Conservation (phyloP, 257 asterid genomes). For the Gynochthodes officinalis region DNA sequence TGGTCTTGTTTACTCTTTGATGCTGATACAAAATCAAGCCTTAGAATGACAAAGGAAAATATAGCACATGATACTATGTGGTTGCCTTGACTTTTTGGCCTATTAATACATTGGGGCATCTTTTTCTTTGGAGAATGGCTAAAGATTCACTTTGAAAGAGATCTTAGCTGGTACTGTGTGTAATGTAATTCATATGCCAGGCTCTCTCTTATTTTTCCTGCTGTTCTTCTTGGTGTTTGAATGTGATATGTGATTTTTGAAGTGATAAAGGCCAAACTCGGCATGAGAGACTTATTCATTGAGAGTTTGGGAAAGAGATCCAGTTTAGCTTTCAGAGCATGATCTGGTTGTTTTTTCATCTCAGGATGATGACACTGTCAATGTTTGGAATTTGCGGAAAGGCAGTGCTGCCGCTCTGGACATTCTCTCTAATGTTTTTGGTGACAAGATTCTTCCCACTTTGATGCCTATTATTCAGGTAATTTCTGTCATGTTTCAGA, state of each 20-base stretch:
- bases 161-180: not conserved
- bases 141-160: not conserved
- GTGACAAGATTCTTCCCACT: slow-evolving; percentile 84
- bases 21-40: not conserved
- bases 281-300: not conserved
- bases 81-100: not conserved
- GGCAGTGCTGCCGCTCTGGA: slow-evolving; percentile 71
- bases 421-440: slow-evolving; percentile 73
- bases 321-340: not conserved
- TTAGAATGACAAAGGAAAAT: not conserved
- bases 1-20: not conserved
- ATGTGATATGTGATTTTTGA: not conserved
- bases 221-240: not conserved
- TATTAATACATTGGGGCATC: not conserved
- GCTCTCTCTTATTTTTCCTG: not conserved
- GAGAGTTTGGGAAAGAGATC: not conserved
- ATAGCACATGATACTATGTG: not conserved
- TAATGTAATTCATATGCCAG: not conserved
- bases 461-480: slow-evolving; percentile 92
- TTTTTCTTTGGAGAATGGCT: not conserved
- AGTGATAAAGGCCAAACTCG: not conserved
- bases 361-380: slow-evolving; percentile 65
- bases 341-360: slow-evolving; percentile 2
- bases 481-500: not conserved
- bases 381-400: slow-evolving; percentile 92